Evolutionary conservation across 768 basidiomycete species (phyloP), one percentile per base, ranked within the genome.

Genomic region (Leccinum uliginosum): DNA sequence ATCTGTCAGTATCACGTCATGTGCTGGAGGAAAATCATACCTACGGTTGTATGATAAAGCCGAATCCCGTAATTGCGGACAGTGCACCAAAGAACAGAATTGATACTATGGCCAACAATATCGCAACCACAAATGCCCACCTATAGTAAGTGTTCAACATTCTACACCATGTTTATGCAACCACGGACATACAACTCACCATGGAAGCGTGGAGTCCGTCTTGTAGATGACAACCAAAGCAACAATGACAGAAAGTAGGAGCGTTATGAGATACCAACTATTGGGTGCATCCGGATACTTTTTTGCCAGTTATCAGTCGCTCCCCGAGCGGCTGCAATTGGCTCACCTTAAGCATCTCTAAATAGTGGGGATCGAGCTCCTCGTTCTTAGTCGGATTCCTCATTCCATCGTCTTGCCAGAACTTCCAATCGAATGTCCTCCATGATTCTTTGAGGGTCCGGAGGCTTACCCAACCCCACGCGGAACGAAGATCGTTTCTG

Each of bases 191-290:
- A 6, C 7, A 11, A 58, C 65, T 54, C 27, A 66, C 83, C 83
- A 83, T 21, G 83, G 83, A 10, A 85, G 66, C 3, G 76, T 79
- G 6, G 81, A 80, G 53, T 78, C 61, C n/a, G 76, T 78, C 29
- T 79, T 76, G 66, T 84, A 85, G 58, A 80, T 72, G 4, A 80
- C 78, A 6, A 78, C 75, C 74, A 84, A 76, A 0, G 82, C 82
- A 71, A 84, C 78, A 3, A 78, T 70, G 54, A 80, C 73, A 29
- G 66, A 70, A 4, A 64, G 2, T 5, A 65, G 17, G 24, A 73
- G 52, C 7, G 61, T 62, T 3, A 62, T 24, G 17, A 62, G 58
- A 61, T 75, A 75, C 75, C 73, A 75, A 38, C 66, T 68, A 32
- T 69, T 62, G 14, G 70, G 74, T 23, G 67, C 67, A 45, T 76